Base-by-base conservation (phyloP, 306 rosid genomes). In the Rosa lucieae region DNA sequence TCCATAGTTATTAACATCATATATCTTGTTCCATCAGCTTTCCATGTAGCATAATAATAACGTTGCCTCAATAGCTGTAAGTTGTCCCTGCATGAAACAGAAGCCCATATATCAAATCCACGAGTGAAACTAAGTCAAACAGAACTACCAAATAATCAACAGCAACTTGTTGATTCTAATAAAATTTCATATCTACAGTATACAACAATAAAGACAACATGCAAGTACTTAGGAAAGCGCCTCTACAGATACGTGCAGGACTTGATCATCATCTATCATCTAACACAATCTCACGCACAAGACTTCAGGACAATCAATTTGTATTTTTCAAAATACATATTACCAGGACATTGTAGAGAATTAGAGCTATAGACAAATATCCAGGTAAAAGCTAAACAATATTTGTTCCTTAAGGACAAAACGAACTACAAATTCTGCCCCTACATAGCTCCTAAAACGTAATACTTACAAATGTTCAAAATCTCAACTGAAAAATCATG, bases 1-100 rank as follows among this genome's bases (percentile, higher is more conserved):
- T 94, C 98, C 87, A 88, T 66, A 35, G 91, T 94, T 77, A 92
- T 90, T 77, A 92, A 88, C 98, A 94, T 92, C 98, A 94, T 94
- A 84, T 94, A 94, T 82, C 98, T 86, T 37, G 98, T 94, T 82
- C 98, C 98, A 80, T 94, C 97, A 84, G 98, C 98, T 91, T 94
- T 94, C 98, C 98, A 94, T 17, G 98, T 94, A 75, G 98, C 98
- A 88, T 94, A 94, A 81, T 94, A 94, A 82, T 92, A 94, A 39
- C 97, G 98, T 74, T 94, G 98, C 82, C 95, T 85, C 84, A 94
- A 84, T 80, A 94, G 86, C 84, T 91, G 97, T 73, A 94, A 86
- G 83, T 94, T 94, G 2, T 90, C 97, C 88, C 98, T 94, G 92
- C 74, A 89, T 32, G 68, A 63, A 82, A 79, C n/a, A 80, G 79